Conservation (phyloP, 495 filamentous ascomycete genomes). For the Tuber brumale region DNA sequence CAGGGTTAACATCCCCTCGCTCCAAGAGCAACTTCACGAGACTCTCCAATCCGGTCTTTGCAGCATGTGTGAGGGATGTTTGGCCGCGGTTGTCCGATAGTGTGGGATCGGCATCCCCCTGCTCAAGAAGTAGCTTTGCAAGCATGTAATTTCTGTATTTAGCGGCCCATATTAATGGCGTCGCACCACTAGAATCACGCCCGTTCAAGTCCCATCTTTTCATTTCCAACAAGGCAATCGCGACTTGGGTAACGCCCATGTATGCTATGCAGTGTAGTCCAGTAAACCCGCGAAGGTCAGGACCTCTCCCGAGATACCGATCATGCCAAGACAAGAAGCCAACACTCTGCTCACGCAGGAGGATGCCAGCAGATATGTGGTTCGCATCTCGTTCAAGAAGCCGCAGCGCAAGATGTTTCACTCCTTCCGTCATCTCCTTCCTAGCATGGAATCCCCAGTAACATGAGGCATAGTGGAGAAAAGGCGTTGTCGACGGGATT, state of each 20-base stretch:
- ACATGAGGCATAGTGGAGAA: neutral
- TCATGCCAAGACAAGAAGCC: neutral
- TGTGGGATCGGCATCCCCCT: conserved; percentile 12
- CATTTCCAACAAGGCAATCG: neutral
- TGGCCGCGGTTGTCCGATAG: conserved; percentile 11
- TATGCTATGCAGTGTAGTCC: neutral
- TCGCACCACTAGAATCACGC: conserved; percentile 1
- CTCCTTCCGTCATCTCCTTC: neutral
- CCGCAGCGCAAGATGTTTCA: no score
- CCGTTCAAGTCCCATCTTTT: neutral
- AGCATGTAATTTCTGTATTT: conserved; percentile 7
- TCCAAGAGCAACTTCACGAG: conserved; percentile 37
- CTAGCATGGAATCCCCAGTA: neutral
- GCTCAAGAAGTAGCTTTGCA: conserved; percentile 35
- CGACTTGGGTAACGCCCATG: neutral
- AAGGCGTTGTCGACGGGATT: neutral
- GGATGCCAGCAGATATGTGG: neutral
- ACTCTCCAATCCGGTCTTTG: conserved; percentile 29
- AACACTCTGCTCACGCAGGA: neutral
- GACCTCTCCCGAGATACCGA: neutral
- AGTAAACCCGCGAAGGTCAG: neutral
- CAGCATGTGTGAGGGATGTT: conserved; percentile 41
- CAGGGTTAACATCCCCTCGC: conserved; percentile 17
- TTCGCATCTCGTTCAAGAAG: neutral
- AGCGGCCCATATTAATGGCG: conserved; percentile 36